Base-by-base conservation (phyloP, 345 rosid species). In the Eutrema heterophyllum region DNA sequence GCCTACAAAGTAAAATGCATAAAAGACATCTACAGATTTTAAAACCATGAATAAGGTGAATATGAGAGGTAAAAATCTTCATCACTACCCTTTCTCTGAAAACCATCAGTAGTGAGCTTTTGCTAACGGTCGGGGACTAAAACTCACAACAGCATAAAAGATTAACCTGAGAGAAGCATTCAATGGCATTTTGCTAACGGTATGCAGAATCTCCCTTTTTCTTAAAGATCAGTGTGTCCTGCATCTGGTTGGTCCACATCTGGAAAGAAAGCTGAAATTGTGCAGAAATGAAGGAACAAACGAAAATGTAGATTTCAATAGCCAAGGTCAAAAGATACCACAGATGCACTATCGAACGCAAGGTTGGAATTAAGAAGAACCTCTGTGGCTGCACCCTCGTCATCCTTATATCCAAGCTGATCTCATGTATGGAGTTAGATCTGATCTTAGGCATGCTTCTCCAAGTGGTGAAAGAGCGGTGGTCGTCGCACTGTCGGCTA, bases 221-320 rank as follows among this genome's bases (percentile, higher is more conserved):
- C 90, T 88, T 88, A 6, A 83, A 81, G 51, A 80, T 84, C 49
- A 88, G 36, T 13, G 90, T 88, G 70, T 90, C 96, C 75, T 86
- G 88, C 95, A 90, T 90, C 77, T 92, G 90, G 74, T 92, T 81
- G 13, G 95, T 92, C 98, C 95, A 90, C 92, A 92, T 90, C 72
- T 90, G 96, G 84, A 92, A 92, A 11, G 98, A 90, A 46, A 92
- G 95, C 96, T 92, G 87, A 66, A 73, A 10, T 43, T 16, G 46
- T 15, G 21, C 55, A n/a, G n/a, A n/a, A n/a, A n/a, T n/a, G n/a
- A 44, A 41, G 32, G 44, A 69, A 46, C 38, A 36, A 9, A 21
- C 48, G 7, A 60, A 3, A 16, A 63, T 36, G 24, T 40, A 71
- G 68, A 69, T 3, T 57, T 0, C 1, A 40, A 27, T 11, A 21